Base-by-base conservation (phyloP, 208 protist genomes). In the Cochliopodium minus region DNA sequence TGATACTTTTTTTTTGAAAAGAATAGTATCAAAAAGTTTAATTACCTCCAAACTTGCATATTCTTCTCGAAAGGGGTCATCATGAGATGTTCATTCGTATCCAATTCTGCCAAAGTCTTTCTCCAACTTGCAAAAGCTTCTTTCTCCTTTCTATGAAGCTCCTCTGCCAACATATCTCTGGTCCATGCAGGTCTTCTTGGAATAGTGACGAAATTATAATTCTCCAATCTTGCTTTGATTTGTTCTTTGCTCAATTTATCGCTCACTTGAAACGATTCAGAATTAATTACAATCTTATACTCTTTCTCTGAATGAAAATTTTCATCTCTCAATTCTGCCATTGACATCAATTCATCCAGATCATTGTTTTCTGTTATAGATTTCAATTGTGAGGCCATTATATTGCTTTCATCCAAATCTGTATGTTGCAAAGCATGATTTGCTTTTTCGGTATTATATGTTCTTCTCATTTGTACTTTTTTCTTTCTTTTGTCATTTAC, bases 1-100 rank as follows among this genome's bases (percentile, higher is more conserved):
- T n/a, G n/a, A n/a, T n/a, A n/a, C n/a, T n/a, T n/a, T n/a, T n/a
- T n/a, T n/a, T n/a, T n/a, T n/a, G n/a, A n/a, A n/a, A n/a, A n/a
- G n/a, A n/a, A n/a, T n/a, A n/a, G n/a, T n/a, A n/a, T n/a, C n/a
- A n/a, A n/a, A n/a, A n/a, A n/a, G n/a, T n/a, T n/a, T n/a, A n/a
- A n/a, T n/a, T n/a, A n/a, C 30, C 92, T 76, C 94, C 94, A 98
- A 22, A 98, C 87, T 68, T 98, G 90, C 7, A 97, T 47, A 71
- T 98, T 98, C 64, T 93, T 92, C 76, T 98, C 94, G 63, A 94
- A 98, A 25, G 92, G 94, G 28, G 92, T 96, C 55, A 98, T 64
- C 29, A 85, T 46, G 6, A 93, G 60, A 59, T 85, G 71, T 55
- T 93, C 74, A 40, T 89, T 66, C 63, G 96, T 81, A 65, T 98